Evolutionary conservation across 306 rosid genomes (phyloP).

Genomic region (Spatholobus suberectus): DNA sequence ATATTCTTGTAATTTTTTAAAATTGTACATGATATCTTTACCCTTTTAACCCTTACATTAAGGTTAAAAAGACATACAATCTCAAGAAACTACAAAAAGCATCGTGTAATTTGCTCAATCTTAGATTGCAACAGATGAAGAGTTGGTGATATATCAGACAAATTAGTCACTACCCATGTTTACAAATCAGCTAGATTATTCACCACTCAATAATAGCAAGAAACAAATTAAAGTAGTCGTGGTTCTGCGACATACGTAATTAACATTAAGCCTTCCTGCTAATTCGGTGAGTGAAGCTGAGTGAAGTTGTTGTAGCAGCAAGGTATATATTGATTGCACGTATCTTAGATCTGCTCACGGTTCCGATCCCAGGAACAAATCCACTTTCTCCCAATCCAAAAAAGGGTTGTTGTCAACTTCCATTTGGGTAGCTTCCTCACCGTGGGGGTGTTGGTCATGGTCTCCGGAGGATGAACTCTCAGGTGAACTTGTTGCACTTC

Average conservation of each 20-base stretch:
- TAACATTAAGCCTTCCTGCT: neutral
- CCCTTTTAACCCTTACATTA: too few relatives aligned
- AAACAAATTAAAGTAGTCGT: neutral
- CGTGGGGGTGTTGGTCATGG: slow-evolving; percentile 41
- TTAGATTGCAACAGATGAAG: neutral
- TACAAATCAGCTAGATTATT: neutral
- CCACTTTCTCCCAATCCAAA: slow-evolving; percentile 66
- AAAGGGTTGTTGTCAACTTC: slow-evolving; percentile 41
- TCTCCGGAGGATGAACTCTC: slow-evolving; percentile 64
- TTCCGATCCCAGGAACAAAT: slow-evolving; percentile 49
- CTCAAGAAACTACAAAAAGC: too few relatives aligned
- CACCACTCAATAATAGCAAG: neutral
- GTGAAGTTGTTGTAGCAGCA: neutral
- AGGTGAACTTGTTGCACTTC: slow-evolving; percentile 43
- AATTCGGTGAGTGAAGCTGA: neutral
- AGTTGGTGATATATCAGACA: neutral
- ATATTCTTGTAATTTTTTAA: too few relatives aligned
- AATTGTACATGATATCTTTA: too few relatives aligned
- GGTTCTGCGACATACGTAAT: neutral
- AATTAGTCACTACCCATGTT: neutral
- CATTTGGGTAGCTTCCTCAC: slow-evolving; percentile 40
- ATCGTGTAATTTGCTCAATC: too few relatives aligned
- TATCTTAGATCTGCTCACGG: neutral
- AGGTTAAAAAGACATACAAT: too few relatives aligned
- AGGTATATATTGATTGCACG: neutral